phyloP scores from a whole-genome alignment of 2,329 filamentous ascomycete species.

The Penicillium occitanis region DNA sequence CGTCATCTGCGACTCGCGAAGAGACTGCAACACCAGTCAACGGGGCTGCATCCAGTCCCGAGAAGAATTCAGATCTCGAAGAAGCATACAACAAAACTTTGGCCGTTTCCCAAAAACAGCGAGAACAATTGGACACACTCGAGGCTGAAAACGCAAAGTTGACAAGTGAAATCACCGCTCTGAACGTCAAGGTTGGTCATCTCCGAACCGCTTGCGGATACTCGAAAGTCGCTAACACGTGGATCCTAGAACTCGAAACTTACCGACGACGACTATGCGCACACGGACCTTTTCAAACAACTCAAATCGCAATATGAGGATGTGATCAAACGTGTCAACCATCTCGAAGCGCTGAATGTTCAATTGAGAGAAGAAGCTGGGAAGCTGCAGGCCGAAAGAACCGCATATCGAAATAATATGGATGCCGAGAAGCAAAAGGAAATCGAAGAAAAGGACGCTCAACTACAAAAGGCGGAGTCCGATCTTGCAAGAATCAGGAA shows the following conservation, averaged over 20 bases:
- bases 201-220: neutral
- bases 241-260: conserved; percentile 65
- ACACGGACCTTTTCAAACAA: conserved; percentile 90
- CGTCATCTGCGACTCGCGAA: conserved; percentile 51
- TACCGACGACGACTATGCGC: conserved; percentile 89
- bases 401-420: conserved; percentile 74
- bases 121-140: conserved; percentile 79
- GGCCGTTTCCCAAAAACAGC: conserved; percentile 76
- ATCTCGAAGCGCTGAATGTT: conserved; percentile 83
- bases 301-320: conserved; percentile 90
- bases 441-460: conserved; percentile 75
- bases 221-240: conserved; percentile 22
- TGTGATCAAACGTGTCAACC: conserved; percentile 85
- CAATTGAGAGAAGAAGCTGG: conserved; percentile 81
- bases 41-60: conserved; percentile 53
- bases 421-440: conserved; percentile 75
- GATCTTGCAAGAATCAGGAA: conserved; percentile 84
- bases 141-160: conserved; percentile 73
- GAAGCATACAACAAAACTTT: conserved; percentile 73
- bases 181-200: conserved; percentile 57
- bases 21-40: conserved; percentile 56
- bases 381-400: conserved; percentile 80
- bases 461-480: conserved; percentile 75
- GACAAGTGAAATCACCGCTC: conserved; percentile 74
- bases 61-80: conserved; percentile 67